Evolutionary conservation across 768 basidiomycete species (phyloP), one percentile per base, ranked within the genome.

Genomic region (Pleurotus cornucopiae): DNA sequence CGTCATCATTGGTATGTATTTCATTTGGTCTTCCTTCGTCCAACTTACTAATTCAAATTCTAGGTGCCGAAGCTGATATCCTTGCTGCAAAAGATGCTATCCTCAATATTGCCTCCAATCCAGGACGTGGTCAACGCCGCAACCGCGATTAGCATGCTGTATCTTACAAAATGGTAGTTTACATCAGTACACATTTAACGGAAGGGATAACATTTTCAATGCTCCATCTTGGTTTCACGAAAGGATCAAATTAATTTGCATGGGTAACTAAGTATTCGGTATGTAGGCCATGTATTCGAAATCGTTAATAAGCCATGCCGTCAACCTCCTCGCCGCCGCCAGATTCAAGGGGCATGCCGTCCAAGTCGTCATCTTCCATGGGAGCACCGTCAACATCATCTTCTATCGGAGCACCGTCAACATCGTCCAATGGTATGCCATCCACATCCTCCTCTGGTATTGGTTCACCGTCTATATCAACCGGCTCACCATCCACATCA

Each of bases 71-170:
- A 68, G 68, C 74, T 53, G 82, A 87, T 57, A 81, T 93, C 51
- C 66, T 78, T 55, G 75, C 78, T n/a, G 91, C 91, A 13, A 93
- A 84, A 70, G 83, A 87, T 34, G 86, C 87, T 21, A 90, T 94
- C 63, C 69, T 89, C 37, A 82, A 76, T 67, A 83, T 86, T 69
- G 73, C 66, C 30, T 67, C 80, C 12, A 74, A 69, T 57, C 58
- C 70, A 37, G 68, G 71, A 46, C 76, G 79, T 53, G 53, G 63
- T 45, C 69, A 66, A 23, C 76, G 77, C 65, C 77, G 76, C 55
- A 63, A 71, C 51, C 68, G 71, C 61, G 69, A 69, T 57, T 64
- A 63, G 64, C 61, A 55, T 53, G 58, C 12, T 40, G 30, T 34
- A 34, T 11, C 30, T 34, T 34, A 34, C 30, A 34, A 30, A 11